Base-by-base conservation (phyloP, 2,329 filamentous ascomycete species). In the Escovopsis weberi region DNA sequence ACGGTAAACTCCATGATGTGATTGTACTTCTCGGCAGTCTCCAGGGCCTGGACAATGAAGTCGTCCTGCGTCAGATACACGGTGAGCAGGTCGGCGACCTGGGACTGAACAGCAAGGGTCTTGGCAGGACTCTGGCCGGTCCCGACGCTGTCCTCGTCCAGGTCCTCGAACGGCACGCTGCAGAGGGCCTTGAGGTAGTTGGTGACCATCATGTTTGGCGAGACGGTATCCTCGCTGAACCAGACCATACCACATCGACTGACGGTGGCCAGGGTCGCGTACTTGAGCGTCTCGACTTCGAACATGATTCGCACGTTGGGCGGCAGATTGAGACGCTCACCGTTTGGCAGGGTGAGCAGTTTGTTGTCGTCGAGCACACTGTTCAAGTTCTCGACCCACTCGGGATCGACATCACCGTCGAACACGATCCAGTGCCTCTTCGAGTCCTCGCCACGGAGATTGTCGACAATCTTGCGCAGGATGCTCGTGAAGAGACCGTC, bases 191-290 rank as follows among this genome's bases (percentile, higher is more conserved):
- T 78, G 41, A 98, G 75, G 55, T 98, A 95, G 62, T 96, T 85
- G 48, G 78, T 72, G 35, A 96, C 82, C 78, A 96, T 84, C 83
- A 98, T 94, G 50, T 75, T 75, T 1, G 89, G 77, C 30, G 86
- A 89, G 35, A 99, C 89, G 26, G 88, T 96, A 57, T 98, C 93
- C 55, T 95, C 89, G 58, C 87, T 98, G 66, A 96, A 98, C 91
- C 91, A 99, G 12, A 99, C 93, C 91, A 99, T 99, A 72, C 91
- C 91, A 60, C 91, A 99, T 66, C 91, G 87, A 79, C 85, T 93
- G 57, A 99, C 91, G n/a, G 91, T 99, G 43, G 91, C 91, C 37
- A 98, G 75, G 0, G 91, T 99, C 33, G 91, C 91, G 59, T 98
- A 98, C 59, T 93, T 94, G 46, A 99, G 71, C 3, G 82, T 96